Evolutionary conservation across 2,329 filamentous ascomycete species (phyloP), one percentile per base, ranked within the genome.

Genomic region (Ploettnerulaceae sp.): DNA sequence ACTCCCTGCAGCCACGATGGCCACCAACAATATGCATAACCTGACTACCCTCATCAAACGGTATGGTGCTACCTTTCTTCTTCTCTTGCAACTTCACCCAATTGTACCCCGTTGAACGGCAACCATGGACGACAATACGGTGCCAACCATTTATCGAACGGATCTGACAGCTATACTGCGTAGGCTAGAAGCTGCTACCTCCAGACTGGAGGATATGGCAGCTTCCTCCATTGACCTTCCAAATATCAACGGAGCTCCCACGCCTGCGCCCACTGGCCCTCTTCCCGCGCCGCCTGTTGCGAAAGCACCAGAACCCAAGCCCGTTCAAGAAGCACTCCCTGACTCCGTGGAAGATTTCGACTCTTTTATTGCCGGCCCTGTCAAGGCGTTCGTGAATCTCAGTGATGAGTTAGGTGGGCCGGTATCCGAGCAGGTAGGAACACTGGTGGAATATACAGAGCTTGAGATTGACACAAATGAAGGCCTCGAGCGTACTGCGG

Each of bases 31-130:
- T 62, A 96, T 97, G 89, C 84, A 97, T 71, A 97, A 95, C 66
- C 73, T 98, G 54, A 94, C 89, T 26, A 98, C 93, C 45, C 80
- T 98, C 63, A 96, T 98, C 73, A 98, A 98, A 79, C 82, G 93
- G 93, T 97, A 79, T 61, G 79, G 70, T 52, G 41, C 50, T 48
- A 46, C 53, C 51, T 50, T 53, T 42, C 38, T 46, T 52, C 50
- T 49, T 47, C 31, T 43, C 32, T 42, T 35, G 39, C 42, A 11
- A 31, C 38, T 18, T 32, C 33, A 39, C 33, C n/a, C 32, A 24
- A 39, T 32, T 47, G 28, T 26, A 34, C 29, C n/a, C n/a, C n/a
- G 21, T 47, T 42, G 36, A 44, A 24, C 36, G 42, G 44, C 33
- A 20, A 53, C 45, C 37, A 56, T 59, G 57, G 53, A 52, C 47